Base-by-base conservation (phyloP, 192 early-diverging fungal genomes). In the Dissophora ornata region DNA sequence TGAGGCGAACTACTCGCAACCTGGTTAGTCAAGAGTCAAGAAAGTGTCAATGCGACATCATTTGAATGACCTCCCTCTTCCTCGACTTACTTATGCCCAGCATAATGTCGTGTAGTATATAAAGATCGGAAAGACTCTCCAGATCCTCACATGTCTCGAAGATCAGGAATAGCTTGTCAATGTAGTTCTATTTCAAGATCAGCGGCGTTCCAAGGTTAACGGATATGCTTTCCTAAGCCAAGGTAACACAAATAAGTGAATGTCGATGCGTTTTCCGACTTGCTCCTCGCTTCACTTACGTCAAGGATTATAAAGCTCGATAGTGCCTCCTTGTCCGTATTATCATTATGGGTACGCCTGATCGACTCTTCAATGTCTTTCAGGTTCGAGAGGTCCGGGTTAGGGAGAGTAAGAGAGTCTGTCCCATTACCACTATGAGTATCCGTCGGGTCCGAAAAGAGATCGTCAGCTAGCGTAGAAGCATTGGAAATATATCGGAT, bases 141-240 rank as follows among this genome's bases (percentile, higher is more conserved):
- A 90, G 53, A 63, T 96, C 93, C 75, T 97, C 96, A 47, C 88
- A 93, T 22, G 82, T 81, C 69, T 90, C 85, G 68, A 92, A 85
- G 16, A 90, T 45, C 38, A 89, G 86, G 18, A 88, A 69, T 13
- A 96, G 71, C 55, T 90, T 91, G 33, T 82, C 80, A 50, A 95
- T 73, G 60, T 89, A 97, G 36, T 85, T 81, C 90, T 91, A 74
- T 30, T 52, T 36, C 41, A 28, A 9, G 4, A 26, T 18, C 2
- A 18, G 40, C 12, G 40, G 40, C 18, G 18, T 10, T 2, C 40
- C 32, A 40, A 38, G 4, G 7, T 21, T 11, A 38, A 33, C 4
- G n/a, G 9, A 2, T 19, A 1, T 25, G 22, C 36, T 21, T n/a
- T n/a, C n/a, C n/a, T n/a, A n/a, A n/a, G n/a, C n/a, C n/a, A n/a